Conservation (phyloP, 1,139 yeast species). For the Diutina ranongensis region DNA sequence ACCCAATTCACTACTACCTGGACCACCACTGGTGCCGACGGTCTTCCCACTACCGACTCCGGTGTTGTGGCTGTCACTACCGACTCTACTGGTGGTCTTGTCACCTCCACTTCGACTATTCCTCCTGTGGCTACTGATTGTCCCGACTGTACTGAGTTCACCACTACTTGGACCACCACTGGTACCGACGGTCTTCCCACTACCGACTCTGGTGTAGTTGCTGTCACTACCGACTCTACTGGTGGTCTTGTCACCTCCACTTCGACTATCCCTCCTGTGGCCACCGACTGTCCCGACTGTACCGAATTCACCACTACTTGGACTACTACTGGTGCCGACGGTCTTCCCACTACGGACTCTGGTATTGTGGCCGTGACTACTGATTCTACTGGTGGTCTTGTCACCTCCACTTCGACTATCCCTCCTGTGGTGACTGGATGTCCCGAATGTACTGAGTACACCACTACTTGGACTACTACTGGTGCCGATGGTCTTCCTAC, state of each 20-base stretch:
- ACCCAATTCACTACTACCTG: background rate
- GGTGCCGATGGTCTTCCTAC: background rate
- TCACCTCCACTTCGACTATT: background rate
- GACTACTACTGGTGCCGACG: background rate
- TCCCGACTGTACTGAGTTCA: background rate
- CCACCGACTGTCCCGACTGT: background rate
- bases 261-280: background rate
- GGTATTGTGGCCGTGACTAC: conserved; percentile 1
- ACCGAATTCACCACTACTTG: background rate
- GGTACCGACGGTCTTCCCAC: background rate
- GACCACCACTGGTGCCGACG: background rate
- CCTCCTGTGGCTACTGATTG: background rate
- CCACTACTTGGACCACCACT: background rate
- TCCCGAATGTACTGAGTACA: background rate
- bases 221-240: background rate
- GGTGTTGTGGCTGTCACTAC: conserved; percentile 2
- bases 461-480: background rate
- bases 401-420: background rate
- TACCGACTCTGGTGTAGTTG: background rate
- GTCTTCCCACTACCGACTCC: background rate
- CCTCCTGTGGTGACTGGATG: too few relatives aligned
- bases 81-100: background rate
- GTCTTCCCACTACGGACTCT: background rate
- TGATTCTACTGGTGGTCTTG: background rate
- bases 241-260: background rate